A percentile compares a stretch with the other conserved stretches of the same genome.
phyloP scores from a whole-genome alignment of 768 basidiomycete species.

The Xerocomus brunneocitrinus region DNA sequence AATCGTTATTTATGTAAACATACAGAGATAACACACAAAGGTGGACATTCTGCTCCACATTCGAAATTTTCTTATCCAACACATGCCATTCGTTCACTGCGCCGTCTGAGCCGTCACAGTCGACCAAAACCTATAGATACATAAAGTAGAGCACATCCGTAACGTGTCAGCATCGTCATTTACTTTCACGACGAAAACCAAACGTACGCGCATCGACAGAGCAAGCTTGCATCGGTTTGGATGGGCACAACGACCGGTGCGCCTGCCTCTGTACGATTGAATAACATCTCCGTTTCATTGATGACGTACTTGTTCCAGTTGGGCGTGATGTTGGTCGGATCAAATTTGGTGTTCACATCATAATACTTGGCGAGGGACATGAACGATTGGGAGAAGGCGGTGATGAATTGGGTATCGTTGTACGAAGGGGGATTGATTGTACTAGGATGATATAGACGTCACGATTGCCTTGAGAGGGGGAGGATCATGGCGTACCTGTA shows the following conservation, averaged over 20 bases:
- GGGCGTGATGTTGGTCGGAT: slow-evolving; percentile 16
- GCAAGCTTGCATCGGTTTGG: background rate
- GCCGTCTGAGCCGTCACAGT: slow-evolving; percentile 4
- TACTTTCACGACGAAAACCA: background rate
- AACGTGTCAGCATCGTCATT: background rate
- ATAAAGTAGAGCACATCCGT: background rate
- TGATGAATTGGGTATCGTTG: slow-evolving; percentile 27
- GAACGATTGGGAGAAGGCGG: slow-evolving; percentile 26
- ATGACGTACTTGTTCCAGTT: slow-evolving; percentile 5
- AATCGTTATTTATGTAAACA: too few species aligned
- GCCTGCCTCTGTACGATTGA: slow-evolving; percentile 8
- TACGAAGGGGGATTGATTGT: slow-evolving; percentile 8
- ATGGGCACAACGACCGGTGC: slow-evolving; percentile 1
- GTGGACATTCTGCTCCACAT: too few species aligned
- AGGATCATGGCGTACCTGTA: slow-evolving; percentile 11
- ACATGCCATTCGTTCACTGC: slow-evolving; percentile 2
- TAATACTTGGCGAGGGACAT: slow-evolving; percentile 19
- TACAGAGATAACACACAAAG: too few species aligned
- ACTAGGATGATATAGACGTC: background rate
- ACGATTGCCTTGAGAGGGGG: background rate
- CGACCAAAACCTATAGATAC: slow-evolving; percentile 12
- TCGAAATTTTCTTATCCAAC: too few species aligned
- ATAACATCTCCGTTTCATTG: slow-evolving; percentile 13
- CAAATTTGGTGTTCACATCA: slow-evolving; percentile 21
- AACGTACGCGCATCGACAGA: slow-evolving; percentile 13